phyloP scores from a whole-genome alignment of 441 rosid genomes.

The Jatropha podagrica region DNA sequence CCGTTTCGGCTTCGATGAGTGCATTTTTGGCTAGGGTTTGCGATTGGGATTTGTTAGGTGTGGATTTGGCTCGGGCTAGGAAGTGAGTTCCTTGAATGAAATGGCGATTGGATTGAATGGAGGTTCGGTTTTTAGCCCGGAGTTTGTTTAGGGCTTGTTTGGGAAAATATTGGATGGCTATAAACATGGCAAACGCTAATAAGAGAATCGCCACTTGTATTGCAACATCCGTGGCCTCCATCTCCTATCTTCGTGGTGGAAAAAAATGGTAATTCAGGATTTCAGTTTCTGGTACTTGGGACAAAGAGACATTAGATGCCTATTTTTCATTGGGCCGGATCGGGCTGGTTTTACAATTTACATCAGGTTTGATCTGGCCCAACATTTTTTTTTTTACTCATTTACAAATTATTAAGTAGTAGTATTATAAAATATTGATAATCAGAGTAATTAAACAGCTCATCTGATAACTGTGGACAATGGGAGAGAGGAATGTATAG shows the following conservation, averaged over 20 bases:
- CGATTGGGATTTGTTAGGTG: slow-evolving; percentile 40
- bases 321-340: no score
- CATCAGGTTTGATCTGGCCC: no score
- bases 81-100: slow-evolving; percentile 44
- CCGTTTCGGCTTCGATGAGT: slow-evolving; percentile 49
- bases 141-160: slow-evolving; percentile 25
- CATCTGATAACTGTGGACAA: no score
- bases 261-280: no score
- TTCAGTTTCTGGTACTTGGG: no score
- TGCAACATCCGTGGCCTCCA: slow-evolving; percentile 21
- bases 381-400: no score
- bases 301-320: no score
- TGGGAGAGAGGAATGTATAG: no score
- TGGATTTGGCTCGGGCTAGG: slow-evolving; percentile 48
- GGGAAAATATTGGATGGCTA: slow-evolving; percentile 28
- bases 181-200: slow-evolving; percentile 25
- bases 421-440: no score
- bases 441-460: no score
- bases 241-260: background rate
- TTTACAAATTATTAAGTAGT: no score
- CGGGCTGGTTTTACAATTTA: no score
- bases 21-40: slow-evolving; percentile 52
- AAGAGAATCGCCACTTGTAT: slow-evolving; percentile 28
- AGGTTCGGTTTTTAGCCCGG: slow-evolving; percentile 36
- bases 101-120: slow-evolving; percentile 45